Percentiles rank a stretch among this genome's conserved stretches.
These are phyloP conservation scores for Atalantia buxifolia DNA, from an alignment of 345 rosid genomes.

Conservation along the genomic window DNA sequence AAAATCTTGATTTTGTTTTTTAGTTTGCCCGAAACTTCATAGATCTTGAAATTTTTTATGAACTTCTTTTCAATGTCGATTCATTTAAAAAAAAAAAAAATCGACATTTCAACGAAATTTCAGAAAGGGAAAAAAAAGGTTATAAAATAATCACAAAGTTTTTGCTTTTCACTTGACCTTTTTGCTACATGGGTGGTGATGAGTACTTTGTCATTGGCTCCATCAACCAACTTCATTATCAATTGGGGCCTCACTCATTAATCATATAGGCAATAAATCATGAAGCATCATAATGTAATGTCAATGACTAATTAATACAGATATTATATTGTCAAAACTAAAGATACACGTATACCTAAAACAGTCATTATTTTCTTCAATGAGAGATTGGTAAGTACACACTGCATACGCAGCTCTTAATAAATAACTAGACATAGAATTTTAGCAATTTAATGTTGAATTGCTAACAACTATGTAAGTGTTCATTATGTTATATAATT, in stretches of 20 bases:
- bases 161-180: background rate
- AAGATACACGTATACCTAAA: background rate
- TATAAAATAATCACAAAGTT: background rate
- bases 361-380: background rate
- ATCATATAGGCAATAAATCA: background rate
- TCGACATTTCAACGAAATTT: conserved; percentile 16
- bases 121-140: background rate
- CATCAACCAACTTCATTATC: background rate
- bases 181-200: background rate
- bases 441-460: background rate
- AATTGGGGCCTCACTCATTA: background rate
- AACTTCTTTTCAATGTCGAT: background rate
- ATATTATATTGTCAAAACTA: background rate
- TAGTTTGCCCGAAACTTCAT: background rate
- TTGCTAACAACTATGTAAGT: background rate
- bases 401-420: too few species aligned
- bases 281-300: too few species aligned
- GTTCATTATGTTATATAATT: background rate
- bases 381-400: too few species aligned
- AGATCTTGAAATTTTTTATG: background rate
- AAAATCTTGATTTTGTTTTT: background rate
- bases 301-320: background rate
- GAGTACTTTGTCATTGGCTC: conserved; percentile 12
- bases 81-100: background rate
- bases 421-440: too few species aligned